phyloP scores from a whole-genome alignment of 441 rosid genomes.

The Biscutella laevigata region DNA sequence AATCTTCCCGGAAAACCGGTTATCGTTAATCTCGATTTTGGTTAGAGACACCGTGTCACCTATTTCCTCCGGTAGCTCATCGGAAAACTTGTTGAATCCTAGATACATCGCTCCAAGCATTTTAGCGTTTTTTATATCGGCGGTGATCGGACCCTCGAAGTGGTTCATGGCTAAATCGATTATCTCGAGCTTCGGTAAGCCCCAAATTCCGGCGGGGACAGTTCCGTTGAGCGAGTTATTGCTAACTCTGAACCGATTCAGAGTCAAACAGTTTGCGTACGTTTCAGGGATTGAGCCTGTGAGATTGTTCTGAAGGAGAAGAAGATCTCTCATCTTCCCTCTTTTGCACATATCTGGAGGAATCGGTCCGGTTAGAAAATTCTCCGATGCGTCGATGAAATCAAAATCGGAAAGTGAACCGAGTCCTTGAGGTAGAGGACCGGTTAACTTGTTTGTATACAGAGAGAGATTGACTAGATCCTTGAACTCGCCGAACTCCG shows the following conservation, averaged over 20 bases:
- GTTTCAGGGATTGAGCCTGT: conserved; percentile 66
- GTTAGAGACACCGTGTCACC: conserved; percentile 38
- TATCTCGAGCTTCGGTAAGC: conserved; percentile 53
- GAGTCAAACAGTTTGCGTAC: conserved; percentile 51
- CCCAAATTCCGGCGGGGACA: conserved; percentile 77
- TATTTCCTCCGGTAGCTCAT: conserved; percentile 64
- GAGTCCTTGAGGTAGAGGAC: conserved; percentile 57
- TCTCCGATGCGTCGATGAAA: conserved; percentile 79
- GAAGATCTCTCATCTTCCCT: conserved; percentile 58
- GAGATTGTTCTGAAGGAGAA: conserved; percentile 65
- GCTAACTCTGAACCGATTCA: conserved; percentile 63
- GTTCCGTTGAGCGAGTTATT: conserved; percentile 57
- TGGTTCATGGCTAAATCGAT: conserved; percentile 56
- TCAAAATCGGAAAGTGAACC: conserved; percentile 68
- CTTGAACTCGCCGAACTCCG: conserved; percentile 61
- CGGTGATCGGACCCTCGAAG: conserved; percentile 50
- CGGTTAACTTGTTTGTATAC: conserved; percentile 55
- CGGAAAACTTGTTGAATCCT: conserved; percentile 52
- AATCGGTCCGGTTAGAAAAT: conserved; percentile 58
- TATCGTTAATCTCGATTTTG: conserved; percentile 41
- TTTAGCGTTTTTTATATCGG: conserved; percentile 53
- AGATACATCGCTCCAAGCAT: conserved; percentile 36
- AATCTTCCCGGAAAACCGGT: conserved; percentile 51
- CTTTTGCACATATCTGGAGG: conserved; percentile 84
- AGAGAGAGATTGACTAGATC: conserved; percentile 61